Evolutionary conservation across 345 rosid species (phyloP), one percentile per base, ranked within the genome.

Genomic region (Eucalyptus decipiens): DNA sequence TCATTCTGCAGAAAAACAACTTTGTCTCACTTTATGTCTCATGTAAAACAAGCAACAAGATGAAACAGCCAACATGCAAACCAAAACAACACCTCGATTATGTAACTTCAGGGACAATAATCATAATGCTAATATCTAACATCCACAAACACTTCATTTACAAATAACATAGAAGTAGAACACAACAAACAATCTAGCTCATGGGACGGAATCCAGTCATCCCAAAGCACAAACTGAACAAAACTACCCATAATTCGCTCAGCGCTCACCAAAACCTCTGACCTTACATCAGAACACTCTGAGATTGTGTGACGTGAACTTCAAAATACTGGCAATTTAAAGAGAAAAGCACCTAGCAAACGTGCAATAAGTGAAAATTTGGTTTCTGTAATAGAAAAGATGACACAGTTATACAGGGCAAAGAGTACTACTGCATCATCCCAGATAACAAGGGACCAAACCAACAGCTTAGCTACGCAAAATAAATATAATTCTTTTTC

Each of bases 1-100:
- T 96, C 97, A 65, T 72, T 58, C 97, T 95, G 95, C 90, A 90
- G 4, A 67, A 24, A 48, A 56, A 34, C 85, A 60, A 32, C 26
- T 14, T 24, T 58, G 86, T 34, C 48, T 86, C 51, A 69, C 16
- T 52, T 88, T 62, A 32, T 49, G 23, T 42, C 42, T 49, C 45
- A 49, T 11, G 24, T 49, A 9, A 18, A 30, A 45, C n/a, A 19
- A 76, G 37, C 86, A 43, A 86, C 19, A 2, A 0, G 67, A 50
- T 51, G 43, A 86, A 50, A 47, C 28, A 6, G 28, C 26, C 87
- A 86, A 11, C 37, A 32, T 18, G 87, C 37, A 49, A 86, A 11
- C 32, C 13, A 9, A 49, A 54, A 5, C 3, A 49, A 47, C n/a
- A n/a, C 11, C 11, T 65, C 4, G 40, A 65, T 65, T 15, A 1